Percentiles rank a stretch among this genome's conserved stretches.
phyloP scores from a whole-genome alignment of 257 asterid species.

The Mitragyna speciosa region DNA sequence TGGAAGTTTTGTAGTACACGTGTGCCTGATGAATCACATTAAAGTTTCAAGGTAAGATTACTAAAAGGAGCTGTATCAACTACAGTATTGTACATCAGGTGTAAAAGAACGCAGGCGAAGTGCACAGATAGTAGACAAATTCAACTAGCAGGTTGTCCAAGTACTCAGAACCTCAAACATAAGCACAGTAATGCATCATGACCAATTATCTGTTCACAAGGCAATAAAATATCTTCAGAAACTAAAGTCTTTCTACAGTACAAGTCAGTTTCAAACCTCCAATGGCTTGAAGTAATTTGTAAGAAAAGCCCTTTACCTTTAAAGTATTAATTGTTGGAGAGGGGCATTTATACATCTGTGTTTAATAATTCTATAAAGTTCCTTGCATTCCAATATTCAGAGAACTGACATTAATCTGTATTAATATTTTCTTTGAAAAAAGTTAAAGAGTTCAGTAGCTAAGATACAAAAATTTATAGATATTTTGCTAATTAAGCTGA shows the following conservation, averaged over 20 bases:
- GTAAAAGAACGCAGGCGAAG: neutral
- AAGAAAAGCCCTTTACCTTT: no score
- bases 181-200: neutral
- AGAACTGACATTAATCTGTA: no score
- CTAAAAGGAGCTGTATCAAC: neutral
- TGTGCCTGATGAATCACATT: conserved; percentile 55
- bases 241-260: neutral
- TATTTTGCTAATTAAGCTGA: no score
- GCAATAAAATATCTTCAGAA: neutral
- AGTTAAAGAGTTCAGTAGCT: no score
- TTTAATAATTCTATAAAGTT: no score
- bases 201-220: neutral
- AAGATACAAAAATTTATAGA: no score
- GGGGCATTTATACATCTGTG: no score
- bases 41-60: neutral
- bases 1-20: conserved; percentile 57
- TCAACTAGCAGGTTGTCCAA: neutral
- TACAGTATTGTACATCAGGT: no score
- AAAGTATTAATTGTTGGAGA: no score
- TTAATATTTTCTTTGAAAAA: no score
- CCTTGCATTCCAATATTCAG: no score
- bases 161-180: neutral
- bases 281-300: no score
- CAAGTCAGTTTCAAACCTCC: neutral
- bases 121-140: neutral